Evolutionary conservation across 1,284 basidiomycete species (phyloP).

Genomic region (Malassezia slooffiae): DNA sequence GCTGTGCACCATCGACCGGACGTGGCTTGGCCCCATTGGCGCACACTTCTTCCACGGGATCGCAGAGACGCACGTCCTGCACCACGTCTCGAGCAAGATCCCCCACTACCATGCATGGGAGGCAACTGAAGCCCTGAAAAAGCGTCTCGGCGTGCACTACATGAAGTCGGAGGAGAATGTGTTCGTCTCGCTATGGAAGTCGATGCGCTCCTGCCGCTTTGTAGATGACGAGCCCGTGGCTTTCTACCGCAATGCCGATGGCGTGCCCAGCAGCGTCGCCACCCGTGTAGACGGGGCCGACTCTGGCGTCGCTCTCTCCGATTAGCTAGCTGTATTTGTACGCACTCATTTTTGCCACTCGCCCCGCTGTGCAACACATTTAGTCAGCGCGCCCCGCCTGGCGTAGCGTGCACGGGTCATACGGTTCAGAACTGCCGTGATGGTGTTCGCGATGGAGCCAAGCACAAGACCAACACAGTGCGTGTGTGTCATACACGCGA

Average conservation of each 20-base stretch:
- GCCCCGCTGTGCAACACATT: no score
- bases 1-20: conserved; percentile 82
- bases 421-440: no score
- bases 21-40: conserved; percentile 57
- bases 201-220: conserved; percentile 49
- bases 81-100: conserved; percentile 46
- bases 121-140: conserved; percentile 75
- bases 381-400: no score
- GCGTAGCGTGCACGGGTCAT: no score
- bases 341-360: no score
- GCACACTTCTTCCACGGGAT: conserved; percentile 52
- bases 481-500: conserved; percentile 2
- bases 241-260: conserved; percentile 41
- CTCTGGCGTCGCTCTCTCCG: conserved; percentile 38
- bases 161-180: conserved; percentile 51
- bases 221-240: conserved; percentile 42
- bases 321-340: conserved; percentile 18
- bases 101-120: conserved; percentile 61
- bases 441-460: conserved; percentile 21
- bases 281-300: conserved; percentile 33
- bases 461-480: conserved; percentile 31
- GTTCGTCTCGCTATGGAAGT: conserved; percentile 51
- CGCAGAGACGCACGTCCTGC: conserved; percentile 43
- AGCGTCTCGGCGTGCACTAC: conserved; percentile 59
- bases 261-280: conserved; percentile 30